These are phyloP conservation scores for Chlorella variabilis DNA, from an alignment of 163 green algal species.

Conservation along the genomic window DNA sequence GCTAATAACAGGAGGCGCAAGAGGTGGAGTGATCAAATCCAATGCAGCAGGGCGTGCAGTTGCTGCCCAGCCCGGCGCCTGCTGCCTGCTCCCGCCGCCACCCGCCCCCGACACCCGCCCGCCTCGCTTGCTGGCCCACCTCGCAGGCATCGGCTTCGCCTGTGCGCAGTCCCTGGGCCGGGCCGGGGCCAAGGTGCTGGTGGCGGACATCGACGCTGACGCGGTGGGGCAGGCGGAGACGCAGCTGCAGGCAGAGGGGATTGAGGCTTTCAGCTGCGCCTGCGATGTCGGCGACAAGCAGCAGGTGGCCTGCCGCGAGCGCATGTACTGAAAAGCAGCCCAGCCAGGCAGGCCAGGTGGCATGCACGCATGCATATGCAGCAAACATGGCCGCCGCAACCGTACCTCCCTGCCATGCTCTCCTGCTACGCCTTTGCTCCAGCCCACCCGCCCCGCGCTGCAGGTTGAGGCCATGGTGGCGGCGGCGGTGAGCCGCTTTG, in stretches of 20 bases:
- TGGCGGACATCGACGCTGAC: conserved; percentile 74
- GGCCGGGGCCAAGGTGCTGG: conserved; percentile 66
- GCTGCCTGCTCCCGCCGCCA: too few species aligned
- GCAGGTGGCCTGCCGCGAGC: conserved; percentile 22
- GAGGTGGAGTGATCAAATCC: not conserved
- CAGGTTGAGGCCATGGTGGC: conserved; percentile 39
- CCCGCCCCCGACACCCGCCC: too few species aligned
- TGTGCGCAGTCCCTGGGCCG: conserved; percentile 56
- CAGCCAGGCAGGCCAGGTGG: too few species aligned
- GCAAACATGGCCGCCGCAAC: too few species aligned
- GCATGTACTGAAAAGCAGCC: too few species aligned
- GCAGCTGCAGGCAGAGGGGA: conserved; percentile 52
- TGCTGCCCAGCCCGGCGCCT: too few species aligned
- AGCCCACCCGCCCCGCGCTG: not conserved
- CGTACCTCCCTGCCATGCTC: too few species aligned
- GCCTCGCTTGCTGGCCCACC: too few species aligned
- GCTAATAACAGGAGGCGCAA: conserved; percentile 40
- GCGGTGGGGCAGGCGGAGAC: conserved; percentile 49
- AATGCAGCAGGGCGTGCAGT: not conserved
- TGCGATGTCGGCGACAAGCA: conserved; percentile 74
- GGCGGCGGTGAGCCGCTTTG: conserved; percentile 24
- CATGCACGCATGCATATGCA: too few species aligned
- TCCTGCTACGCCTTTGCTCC: too few species aligned
- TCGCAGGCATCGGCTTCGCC: conserved; percentile 84
- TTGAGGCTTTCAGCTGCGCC: conserved; percentile 23